Evolutionary conservation across 1,284 basidiomycete genomes (phyloP).

Genomic region (Pascua sp.): DNA sequence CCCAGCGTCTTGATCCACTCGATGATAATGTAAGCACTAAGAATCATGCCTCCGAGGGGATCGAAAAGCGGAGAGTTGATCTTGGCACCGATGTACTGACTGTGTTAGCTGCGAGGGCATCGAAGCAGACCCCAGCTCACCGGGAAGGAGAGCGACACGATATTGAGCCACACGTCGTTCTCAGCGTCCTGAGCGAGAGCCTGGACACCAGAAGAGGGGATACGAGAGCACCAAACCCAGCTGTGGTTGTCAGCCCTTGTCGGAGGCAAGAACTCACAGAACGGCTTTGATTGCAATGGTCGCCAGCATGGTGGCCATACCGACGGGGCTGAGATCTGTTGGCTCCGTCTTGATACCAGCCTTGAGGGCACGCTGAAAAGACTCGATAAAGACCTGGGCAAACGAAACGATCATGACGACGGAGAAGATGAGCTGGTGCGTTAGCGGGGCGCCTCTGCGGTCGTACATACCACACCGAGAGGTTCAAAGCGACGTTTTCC

Average conservation of each 20-base stretch:
- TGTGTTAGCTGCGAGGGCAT: slow-evolving; percentile 15
- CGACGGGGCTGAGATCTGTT: slow-evolving; percentile 43
- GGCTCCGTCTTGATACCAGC: slow-evolving; percentile 34
- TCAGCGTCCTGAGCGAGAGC: slow-evolving; percentile 54
- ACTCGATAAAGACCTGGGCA: slow-evolving; percentile 53
- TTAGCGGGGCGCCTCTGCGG: slow-evolving; percentile 17
- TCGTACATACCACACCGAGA: slow-evolving; percentile 44
- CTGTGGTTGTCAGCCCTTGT: slow-evolving; percentile 11
- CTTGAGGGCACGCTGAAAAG: slow-evolving; percentile 37
- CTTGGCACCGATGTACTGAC: slow-evolving; percentile 42
- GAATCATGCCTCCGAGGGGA: slow-evolving; percentile 52
- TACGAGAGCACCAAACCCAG: slow-evolving; percentile 49
- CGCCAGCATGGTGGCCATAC: slow-evolving; percentile 53
- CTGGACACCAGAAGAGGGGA: slow-evolving; percentile 47
- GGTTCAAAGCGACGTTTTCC: slow-evolving; percentile 55
- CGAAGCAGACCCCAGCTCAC: slow-evolving; percentile 36
- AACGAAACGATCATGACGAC: slow-evolving; percentile 58
- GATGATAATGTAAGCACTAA: slow-evolving; percentile 53
- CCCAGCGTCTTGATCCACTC: slow-evolving; percentile 50
- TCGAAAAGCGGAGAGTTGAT: slow-evolving; percentile 47
- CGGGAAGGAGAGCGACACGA: slow-evolving; percentile 57
- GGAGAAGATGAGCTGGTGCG: slow-evolving; percentile 51
- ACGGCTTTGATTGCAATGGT: slow-evolving; percentile 56
- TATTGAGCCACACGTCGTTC: slow-evolving; percentile 57
- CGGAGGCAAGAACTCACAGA: slow-evolving; percentile 40